Conservation (phyloP, 2,329 filamentous ascomycete genomes). For the Cercospora brassicicola region DNA sequence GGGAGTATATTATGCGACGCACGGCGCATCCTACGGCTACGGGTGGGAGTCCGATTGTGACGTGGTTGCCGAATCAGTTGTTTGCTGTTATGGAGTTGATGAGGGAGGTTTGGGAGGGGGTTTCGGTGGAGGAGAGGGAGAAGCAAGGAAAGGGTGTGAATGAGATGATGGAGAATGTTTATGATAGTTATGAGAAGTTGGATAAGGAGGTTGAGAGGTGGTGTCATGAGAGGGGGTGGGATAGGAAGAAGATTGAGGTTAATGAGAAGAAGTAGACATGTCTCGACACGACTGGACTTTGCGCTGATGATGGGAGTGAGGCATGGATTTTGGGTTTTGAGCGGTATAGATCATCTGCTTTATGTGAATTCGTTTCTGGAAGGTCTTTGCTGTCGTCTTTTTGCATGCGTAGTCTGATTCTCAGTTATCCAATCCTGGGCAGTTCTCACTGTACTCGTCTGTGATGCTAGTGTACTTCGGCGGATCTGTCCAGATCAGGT, state of each 20-base stretch:
- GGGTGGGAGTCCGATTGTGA: constrained; percentile 78
- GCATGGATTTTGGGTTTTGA: not conserved
- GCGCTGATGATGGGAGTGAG: too few species aligned
- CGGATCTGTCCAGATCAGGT: constrained; percentile 61
- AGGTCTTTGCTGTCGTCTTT: not conserved
- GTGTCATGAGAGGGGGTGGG: constrained; percentile 45
- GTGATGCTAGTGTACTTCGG: constrained; percentile 52
- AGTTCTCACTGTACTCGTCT: constrained; percentile 52
- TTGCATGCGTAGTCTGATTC: too few species aligned
- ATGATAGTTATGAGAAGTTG: constrained; percentile 64
- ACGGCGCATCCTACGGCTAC: constrained; percentile 76
- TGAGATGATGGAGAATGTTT: constrained; percentile 66
- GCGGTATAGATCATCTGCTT: constrained; percentile 1
- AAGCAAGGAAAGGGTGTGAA: constrained; percentile 27
- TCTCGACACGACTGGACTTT: too few species aligned
- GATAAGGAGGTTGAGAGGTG: constrained; percentile 75
- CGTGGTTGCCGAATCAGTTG: constrained; percentile 80
- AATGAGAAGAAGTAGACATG: constrained; percentile 4
- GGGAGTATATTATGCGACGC: constrained; percentile 80
- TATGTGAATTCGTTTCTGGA: not conserved
- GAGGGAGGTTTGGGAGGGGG: constrained; percentile 55
- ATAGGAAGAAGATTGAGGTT: constrained; percentile 17
- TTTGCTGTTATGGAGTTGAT: constrained; percentile 72
- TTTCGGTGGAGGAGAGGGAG: constrained; percentile 23
- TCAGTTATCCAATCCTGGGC: constrained; percentile 53